Conservation (phyloP, 1,139 yeast genomes). For the Kurtzmaniella quercitrusa region DNA sequence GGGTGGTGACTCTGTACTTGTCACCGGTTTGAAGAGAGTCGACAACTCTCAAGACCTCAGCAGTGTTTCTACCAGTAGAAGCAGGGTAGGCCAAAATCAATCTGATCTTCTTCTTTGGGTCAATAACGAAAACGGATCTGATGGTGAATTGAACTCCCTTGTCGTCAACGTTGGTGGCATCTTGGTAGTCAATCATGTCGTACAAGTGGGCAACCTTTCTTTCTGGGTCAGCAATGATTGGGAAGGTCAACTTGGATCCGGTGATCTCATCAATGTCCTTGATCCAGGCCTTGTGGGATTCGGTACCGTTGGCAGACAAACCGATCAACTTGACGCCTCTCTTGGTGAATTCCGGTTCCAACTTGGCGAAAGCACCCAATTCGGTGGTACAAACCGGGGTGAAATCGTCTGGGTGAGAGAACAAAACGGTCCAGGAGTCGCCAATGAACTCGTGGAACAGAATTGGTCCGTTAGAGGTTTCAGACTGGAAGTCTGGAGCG, state of each 20-base stretch:
- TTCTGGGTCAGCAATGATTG: conserved; percentile 80
- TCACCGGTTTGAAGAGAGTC: conserved; percentile 84
- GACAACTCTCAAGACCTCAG: conserved; percentile 80
- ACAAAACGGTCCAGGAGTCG: conserved; percentile 76
- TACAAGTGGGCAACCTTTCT: conserved; percentile 78
- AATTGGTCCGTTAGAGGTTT: conserved; percentile 72
- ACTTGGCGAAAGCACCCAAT: conserved; percentile 83
- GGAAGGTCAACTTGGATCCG: conserved; percentile 71
- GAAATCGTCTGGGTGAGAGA: conserved; percentile 92
- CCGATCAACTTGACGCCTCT: conserved; percentile 84
- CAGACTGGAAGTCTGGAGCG: conserved; percentile 79
- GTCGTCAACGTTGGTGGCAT: conserved; percentile 54
- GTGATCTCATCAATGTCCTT: conserved; percentile 81
- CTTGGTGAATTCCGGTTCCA: conserved; percentile 77
- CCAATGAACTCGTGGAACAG: conserved; percentile 81
- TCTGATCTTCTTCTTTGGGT: conserved; percentile 82
- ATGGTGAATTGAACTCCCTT: conserved; percentile 66
- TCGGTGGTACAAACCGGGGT: conserved; percentile 96
- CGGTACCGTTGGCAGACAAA: conserved; percentile 74
- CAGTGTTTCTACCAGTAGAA: conserved; percentile 84
- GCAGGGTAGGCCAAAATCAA: conserved; percentile 84
- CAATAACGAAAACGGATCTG: conserved; percentile 85
- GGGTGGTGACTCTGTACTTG: conserved; percentile 76
- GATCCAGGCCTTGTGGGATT: conserved; percentile 77
- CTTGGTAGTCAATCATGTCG: conserved; percentile 76